Base-by-base conservation (phyloP, 495 filamentous ascomycete genomes). In the Clavariopsis aquatica region DNA sequence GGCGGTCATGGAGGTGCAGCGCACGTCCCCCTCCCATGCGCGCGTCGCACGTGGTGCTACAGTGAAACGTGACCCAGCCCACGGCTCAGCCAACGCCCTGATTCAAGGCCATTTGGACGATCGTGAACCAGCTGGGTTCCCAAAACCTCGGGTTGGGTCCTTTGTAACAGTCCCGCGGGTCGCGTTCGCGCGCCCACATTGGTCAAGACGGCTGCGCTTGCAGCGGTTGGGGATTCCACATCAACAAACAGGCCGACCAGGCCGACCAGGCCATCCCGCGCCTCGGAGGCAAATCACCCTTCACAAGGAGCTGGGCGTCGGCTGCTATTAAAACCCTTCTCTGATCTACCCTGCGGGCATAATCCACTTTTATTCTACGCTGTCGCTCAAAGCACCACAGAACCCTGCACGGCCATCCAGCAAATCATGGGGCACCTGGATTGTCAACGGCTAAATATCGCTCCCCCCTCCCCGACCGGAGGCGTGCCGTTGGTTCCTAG, bases 101-200 rank as follows among this genome's bases (percentile, higher is more conserved):
- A 34, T 13, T 38, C 20, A 51, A 27, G 4, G 15, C 5, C 23
- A 38, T 29, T 1, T 19, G 49, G 51, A 38, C 47, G 62, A 70
- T 70, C 67, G 57, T 61, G 58, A 66, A 36, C 22, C 55, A 52
- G 65, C 52, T 57, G 57, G 66, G 63, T 26, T 64, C 53, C 67
- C 62, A 62, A 55, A 53, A n/a, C 2, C 54, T 66, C 47, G 67
- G 61, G 38, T 62, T 65, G 66, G 66, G 66, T 27, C 60, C 17
- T 24, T 51, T 58, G 57, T 46, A 57, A 64, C 65, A 67, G 60
- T 54, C 34, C 43, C 47, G 57, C 54, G 54, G 60, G 65, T 58
- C 52, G 49, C 54, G 4, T 1, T 47, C 12, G 27, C 5, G 28
- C 49, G 26, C 49, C 29, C 61, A 58, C 8, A 70, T 65, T 70